Evolutionary conservation across 768 basidiomycete species (phyloP).

Genomic region (Mrakia frigida): DNA sequence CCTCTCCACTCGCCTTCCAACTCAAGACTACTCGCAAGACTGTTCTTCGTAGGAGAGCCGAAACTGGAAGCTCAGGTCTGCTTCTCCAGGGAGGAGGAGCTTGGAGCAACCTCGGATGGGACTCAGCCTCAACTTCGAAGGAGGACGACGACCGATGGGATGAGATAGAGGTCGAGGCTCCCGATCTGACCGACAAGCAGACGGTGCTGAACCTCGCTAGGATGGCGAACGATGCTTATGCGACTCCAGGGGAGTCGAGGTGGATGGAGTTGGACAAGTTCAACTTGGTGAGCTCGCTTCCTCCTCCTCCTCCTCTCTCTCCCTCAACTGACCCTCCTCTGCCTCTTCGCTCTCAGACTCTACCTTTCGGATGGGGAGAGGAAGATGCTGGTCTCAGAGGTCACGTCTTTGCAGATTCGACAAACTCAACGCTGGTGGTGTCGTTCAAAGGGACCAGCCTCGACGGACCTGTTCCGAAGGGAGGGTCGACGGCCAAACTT

Average conservation of each 20-base stretch:
- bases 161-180: neutral
- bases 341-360: neutral
- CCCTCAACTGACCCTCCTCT: neutral
- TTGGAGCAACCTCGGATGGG: neutral
- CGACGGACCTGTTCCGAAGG: constrained; percentile 11
- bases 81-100: neutral
- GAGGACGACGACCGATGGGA: constrained; percentile 11
- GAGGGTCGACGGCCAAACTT: constrained; percentile 22
- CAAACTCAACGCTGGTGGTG: constrained; percentile 21
- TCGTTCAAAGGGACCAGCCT: constrained; percentile 30
- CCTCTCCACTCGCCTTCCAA: neutral
- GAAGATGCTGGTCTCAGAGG: constrained; percentile 20
- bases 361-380: constrained; percentile 30
- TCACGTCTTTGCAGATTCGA: constrained; percentile 22
- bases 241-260: constrained; percentile 19
- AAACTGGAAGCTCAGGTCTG: neutral
- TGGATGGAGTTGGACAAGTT: constrained; percentile 31
- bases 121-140: neutral
- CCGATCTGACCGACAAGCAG: constrained; percentile 20
- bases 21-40: constrained; percentile 1
- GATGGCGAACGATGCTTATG: constrained; percentile 33
- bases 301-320: neutral
- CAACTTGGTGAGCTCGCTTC: constrained; percentile 18
- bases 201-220: constrained; percentile 28
- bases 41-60: neutral